phyloP scores from a whole-genome alignment of 805 yeast species.

The Torulaspora franciscae region DNA sequence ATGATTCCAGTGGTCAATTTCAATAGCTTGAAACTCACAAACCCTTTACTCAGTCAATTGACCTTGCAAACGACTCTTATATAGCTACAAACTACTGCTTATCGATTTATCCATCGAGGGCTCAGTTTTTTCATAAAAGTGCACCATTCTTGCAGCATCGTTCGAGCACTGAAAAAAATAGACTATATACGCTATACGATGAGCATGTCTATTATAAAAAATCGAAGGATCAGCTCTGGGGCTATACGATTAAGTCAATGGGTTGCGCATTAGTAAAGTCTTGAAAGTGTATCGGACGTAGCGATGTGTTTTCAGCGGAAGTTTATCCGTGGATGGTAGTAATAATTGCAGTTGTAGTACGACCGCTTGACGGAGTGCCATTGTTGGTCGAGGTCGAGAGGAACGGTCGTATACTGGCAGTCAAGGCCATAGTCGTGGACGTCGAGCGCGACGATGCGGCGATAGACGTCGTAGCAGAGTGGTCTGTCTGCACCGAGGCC shows the following conservation, averaged over 20 bases:
- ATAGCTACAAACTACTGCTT: neutral
- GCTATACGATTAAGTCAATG: constrained; percentile 5
- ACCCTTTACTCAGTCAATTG: neutral
- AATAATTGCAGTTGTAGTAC: constrained; percentile 33
- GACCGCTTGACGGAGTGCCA: constrained; percentile 36
- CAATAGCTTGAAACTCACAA: neutral
- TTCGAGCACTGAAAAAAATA: neutral
- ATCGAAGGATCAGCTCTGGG: neutral
- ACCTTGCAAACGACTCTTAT: neutral
- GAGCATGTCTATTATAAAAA: no score
- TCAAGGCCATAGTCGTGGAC: constrained; percentile 70
- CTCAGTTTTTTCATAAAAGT: neutral
- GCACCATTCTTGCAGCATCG: constrained; percentile 1
- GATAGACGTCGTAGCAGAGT: constrained; percentile 77
- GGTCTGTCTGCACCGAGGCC: constrained; percentile 82
- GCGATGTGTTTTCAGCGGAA: constrained; percentile 10
- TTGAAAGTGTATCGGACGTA: constrained; percentile 2
- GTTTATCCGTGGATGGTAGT: constrained; percentile 34
- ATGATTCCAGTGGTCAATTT: neutral
- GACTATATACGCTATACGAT: neutral
- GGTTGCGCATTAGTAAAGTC: constrained; percentile 2
- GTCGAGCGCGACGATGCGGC: constrained; percentile 74
- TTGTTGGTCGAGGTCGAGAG: constrained; percentile 26
- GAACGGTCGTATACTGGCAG: constrained; percentile 44
- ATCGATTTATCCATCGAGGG: neutral